A percentile compares a stretch with the other conserved stretches of the same genome.
phyloP scores from a whole-genome alignment of 1,284 basidiomycete species.

The Leccinum fallax region DNA sequence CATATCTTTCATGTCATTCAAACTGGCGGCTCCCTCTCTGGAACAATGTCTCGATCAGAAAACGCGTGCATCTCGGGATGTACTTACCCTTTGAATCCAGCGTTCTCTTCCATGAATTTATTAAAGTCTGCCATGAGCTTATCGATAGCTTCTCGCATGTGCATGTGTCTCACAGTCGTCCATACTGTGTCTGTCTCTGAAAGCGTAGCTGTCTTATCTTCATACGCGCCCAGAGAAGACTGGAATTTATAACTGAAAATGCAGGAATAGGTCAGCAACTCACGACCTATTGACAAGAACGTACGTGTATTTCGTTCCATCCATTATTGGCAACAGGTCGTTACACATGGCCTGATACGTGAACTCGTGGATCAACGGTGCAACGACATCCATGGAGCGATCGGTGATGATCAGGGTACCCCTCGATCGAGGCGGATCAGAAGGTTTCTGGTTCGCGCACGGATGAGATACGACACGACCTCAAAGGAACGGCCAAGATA shows the following conservation, averaged over 20 bases:
- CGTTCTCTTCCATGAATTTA: constrained; percentile 90
- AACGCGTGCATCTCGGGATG: not conserved
- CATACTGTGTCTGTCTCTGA: constrained; percentile 90
- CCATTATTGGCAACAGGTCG: constrained; percentile 87
- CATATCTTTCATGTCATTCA: constrained; percentile 99
- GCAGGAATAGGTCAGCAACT: constrained; percentile 1
- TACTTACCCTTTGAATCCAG: constrained; percentile 82
- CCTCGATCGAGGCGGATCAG: constrained; percentile 70
- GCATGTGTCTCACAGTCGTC: constrained; percentile 92
- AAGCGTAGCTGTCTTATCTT: constrained; percentile 85
- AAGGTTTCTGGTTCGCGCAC: constrained; percentile 51
- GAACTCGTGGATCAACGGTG: constrained; percentile 95
- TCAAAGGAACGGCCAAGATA: not conserved
- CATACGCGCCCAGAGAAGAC: constrained; percentile 76
- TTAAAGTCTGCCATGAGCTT: constrained; percentile 96
- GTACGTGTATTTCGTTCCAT: constrained; percentile 86
- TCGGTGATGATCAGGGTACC: constrained; percentile 92
- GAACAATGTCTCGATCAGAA: constrained; percentile 3
- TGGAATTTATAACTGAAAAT: constrained; percentile 81
- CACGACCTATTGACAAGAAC: constrained; percentile 30
- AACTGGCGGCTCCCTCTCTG: constrained; percentile 79
- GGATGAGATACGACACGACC: constrained; percentile 8
- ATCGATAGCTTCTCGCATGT: constrained; percentile 98
- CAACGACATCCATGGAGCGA: constrained; percentile 90
- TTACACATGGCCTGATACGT: constrained; percentile 99